These are phyloP conservation scores for Chrysoporthe austroafricana DNA, from an alignment of 2,329 filamentous ascomycete genomes.

Conservation along the genomic window DNA sequence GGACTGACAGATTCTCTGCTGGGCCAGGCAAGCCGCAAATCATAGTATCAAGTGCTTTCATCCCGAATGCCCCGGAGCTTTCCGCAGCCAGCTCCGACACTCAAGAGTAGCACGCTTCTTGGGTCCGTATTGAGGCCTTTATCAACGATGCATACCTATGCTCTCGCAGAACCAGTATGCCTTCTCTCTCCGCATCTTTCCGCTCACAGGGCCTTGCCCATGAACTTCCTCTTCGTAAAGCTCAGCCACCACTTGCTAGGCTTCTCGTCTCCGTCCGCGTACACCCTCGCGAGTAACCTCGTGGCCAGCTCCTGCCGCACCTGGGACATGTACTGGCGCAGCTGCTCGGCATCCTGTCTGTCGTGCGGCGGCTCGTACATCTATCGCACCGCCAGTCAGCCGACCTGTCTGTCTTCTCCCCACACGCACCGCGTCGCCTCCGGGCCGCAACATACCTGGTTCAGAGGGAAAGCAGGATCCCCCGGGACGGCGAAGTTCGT, in stretches of 20 bases:
- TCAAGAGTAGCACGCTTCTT: neutral
- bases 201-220: constrained; percentile 83
- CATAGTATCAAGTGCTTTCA: neutral
- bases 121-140: neutral
- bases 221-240: constrained; percentile 99
- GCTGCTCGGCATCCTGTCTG: constrained; percentile 84
- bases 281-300: constrained; percentile 83
- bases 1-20: neutral
- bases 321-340: constrained; percentile 89
- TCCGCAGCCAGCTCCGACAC: neutral
- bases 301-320: constrained; percentile 88
- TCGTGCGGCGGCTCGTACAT: constrained; percentile 90
- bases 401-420: neutral
- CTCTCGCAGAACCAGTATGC: neutral
- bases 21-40: neutral
- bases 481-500: constrained; percentile 92
- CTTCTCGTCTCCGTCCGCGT: constrained; percentile 74
- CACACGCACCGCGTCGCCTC: constrained; percentile 5
- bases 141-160: neutral
- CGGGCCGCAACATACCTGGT: constrained; percentile 65
- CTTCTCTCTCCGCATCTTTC: neutral
- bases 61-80: neutral
- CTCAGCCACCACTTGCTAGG: constrained; percentile 94
- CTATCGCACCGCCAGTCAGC: constrained; percentile 39
- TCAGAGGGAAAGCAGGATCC: constrained; percentile 89